These are phyloP conservation scores for Chlorella sp. DNA, from an alignment of 139 green algal species.

Conservation along the genomic window DNA sequence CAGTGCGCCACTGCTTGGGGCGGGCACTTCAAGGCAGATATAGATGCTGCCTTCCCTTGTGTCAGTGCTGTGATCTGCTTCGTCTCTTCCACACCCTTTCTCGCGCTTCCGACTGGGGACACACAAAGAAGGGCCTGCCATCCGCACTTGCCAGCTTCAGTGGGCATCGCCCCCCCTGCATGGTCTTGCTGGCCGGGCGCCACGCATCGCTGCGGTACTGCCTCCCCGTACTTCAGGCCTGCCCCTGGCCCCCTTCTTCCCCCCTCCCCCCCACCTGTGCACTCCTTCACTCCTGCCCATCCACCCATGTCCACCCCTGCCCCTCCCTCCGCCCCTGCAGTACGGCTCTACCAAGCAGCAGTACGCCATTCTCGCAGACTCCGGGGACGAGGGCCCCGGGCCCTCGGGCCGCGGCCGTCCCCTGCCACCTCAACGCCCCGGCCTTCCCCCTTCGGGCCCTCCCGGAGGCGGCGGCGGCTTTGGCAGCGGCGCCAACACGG, in stretches of 20 bases:
- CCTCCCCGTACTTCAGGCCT: no score
- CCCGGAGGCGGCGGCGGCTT: background rate
- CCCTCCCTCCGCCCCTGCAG: background rate
- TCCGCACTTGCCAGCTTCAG: background rate
- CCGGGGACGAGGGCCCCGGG: background rate
- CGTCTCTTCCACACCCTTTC: no score
- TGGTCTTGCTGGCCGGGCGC: no score
- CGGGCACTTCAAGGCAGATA: no score
- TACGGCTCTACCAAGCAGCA: slow-evolving; percentile 18
- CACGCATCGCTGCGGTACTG: no score
- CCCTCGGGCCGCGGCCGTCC: background rate
- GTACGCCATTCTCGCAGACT: slow-evolving; percentile 35
- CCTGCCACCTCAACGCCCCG: background rate
- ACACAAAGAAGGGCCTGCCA: no score
- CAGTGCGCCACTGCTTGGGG: no score
- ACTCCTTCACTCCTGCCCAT: background rate
- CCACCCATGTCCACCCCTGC: no score
- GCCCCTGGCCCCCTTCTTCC: background rate
- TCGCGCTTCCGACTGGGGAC: no score
- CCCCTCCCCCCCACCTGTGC: background rate
- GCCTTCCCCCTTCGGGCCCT: background rate
- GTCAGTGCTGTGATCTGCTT: no score
- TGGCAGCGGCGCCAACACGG: slow-evolving; percentile 9
- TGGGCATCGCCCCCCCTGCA: background rate
- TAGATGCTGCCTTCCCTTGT: no score